Evolutionary conservation across 2,329 filamentous ascomycete species (phyloP).

Genomic region (Penicillium sp.): DNA sequence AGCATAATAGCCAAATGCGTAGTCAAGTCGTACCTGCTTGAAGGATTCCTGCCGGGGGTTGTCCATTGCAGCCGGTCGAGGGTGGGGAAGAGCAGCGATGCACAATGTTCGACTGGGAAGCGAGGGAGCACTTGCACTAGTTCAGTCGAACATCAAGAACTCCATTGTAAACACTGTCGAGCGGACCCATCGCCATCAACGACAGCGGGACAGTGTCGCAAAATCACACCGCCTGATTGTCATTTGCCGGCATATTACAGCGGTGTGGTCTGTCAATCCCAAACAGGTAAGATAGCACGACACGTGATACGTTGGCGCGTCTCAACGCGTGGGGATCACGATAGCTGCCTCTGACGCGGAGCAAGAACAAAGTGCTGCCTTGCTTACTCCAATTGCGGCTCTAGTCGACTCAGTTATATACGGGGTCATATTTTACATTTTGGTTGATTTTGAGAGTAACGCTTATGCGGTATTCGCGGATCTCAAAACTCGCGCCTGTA

Average conservation of each 20-base stretch:
- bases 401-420: slow-evolving; percentile 3
- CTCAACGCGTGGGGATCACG: slow-evolving; percentile 3
- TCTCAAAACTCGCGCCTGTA: slow-evolving; percentile 13
- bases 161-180: not conserved
- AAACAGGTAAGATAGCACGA: slow-evolving; percentile 12
- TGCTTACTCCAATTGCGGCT: not conserved
- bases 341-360: slow-evolving; percentile 2
- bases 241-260: slow-evolving; percentile 25
- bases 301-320: slow-evolving; percentile 19
- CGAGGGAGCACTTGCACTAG: not conserved
- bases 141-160: not conserved
- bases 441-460: not conserved
- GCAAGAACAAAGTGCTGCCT: slow-evolving; percentile 1
- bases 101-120: not conserved
- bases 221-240: slow-evolving; percentile 16
- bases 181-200: slow-evolving; percentile 5
- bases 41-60: slow-evolving; percentile 41
- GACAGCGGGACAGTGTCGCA: slow-evolving; percentile 7
- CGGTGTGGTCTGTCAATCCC: slow-evolving; percentile 20
- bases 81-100: not conserved
- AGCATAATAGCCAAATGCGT: not conserved
- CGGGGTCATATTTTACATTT: not conserved
- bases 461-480: slow-evolving; percentile 18
- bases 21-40: slow-evolving; percentile 32
- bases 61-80: slow-evolving; percentile 30